phyloP scores from a whole-genome alignment of 1,139 yeast genomes.

The Protomyces inouyei region DNA sequence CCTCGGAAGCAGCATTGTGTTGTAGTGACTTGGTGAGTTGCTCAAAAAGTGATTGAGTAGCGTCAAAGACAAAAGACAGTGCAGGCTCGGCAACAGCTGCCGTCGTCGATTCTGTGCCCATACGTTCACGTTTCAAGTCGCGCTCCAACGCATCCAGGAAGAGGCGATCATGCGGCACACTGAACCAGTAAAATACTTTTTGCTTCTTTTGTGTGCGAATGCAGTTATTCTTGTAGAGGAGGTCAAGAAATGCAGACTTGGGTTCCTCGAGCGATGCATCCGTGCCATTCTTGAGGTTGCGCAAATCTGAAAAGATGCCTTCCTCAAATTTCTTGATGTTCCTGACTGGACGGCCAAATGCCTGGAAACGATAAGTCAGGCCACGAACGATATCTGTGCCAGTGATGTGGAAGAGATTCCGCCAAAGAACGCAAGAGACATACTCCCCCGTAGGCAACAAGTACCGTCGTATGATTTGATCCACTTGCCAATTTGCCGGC shows the following conservation, averaged over 20 bases:
- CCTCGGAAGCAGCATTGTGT: conserved; percentile 31
- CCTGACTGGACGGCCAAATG: conserved; percentile 76
- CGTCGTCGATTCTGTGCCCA: conserved; percentile 41
- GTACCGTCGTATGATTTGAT: conserved; percentile 80
- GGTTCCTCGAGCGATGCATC: conserved; percentile 90
- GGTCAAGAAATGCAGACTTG: conserved; percentile 76
- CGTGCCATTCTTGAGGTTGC: conserved; percentile 78
- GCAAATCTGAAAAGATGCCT: conserved; percentile 85
- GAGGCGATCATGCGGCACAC: conserved; percentile 87
- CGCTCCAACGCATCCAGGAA: conserved; percentile 93
- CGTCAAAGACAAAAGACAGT: conserved; percentile 42
- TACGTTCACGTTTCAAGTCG: conserved; percentile 71
- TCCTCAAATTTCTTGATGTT: conserved; percentile 95
- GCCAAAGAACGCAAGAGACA: conserved; percentile 87
- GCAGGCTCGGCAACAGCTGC: conserved; percentile 46
- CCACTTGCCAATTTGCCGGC: conserved; percentile 89
- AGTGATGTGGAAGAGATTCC: conserved; percentile 79
- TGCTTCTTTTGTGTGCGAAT: conserved; percentile 93
- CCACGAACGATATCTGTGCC: conserved; percentile 96
- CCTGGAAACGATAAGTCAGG: conserved; percentile 80
- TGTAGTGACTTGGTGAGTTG: conserved; percentile 38
- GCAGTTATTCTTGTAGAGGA: conserved; percentile 79
- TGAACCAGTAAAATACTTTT: conserved; percentile 94
- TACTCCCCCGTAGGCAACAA: conserved; percentile 82
- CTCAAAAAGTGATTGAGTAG: conserved; percentile 41